A percentile compares a stretch with the other conserved stretches of the same genome.
Conservation (phyloP, 179 eudicot genomes). For the Nepenthes alata region DNA sequence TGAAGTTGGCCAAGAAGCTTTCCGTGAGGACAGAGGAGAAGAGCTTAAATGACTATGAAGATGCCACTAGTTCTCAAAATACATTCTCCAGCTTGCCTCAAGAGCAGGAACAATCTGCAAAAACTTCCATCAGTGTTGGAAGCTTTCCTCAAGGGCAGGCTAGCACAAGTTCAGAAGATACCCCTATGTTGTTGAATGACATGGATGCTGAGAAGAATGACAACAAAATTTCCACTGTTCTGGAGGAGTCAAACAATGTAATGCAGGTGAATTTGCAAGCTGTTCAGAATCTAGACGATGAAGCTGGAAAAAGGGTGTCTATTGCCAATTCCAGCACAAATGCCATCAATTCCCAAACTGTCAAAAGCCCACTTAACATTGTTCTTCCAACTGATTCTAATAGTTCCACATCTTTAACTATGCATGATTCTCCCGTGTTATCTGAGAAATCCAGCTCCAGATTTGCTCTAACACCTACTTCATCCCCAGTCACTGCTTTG, state of each 20-base stretch:
- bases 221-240: conserved; percentile 8
- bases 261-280: conserved; percentile 26
- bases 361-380: conserved; percentile 20
- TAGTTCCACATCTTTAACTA: conserved; percentile 49
- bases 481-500: conserved; percentile 51
- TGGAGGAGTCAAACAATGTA: conserved; percentile 16
- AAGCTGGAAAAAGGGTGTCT: conserved; percentile 31
- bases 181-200: conserved; percentile 29
- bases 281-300: conserved; percentile 26
- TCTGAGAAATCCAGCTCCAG: conserved; percentile 62
- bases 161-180: conserved; percentile 85
- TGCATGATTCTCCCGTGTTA: conserved; percentile 60
- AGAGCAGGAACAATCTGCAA: conserved; percentile 72
- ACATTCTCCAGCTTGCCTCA: conserved; percentile 87
- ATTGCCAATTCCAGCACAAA: conserved; percentile 23
- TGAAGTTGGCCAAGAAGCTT: conserved; percentile 75
- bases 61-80: conserved; percentile 75
- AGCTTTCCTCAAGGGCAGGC: conserved; percentile 69
- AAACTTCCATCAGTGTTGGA: conserved; percentile 72
- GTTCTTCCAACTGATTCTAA: conserved; percentile 50
- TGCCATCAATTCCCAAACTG: conserved; percentile 31
- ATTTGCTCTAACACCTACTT: conserved; percentile 30
- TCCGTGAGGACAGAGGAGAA: conserved; percentile 69
- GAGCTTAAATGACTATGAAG: conserved; percentile 55
- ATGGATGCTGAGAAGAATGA: conserved; percentile 20